These are phyloP conservation scores for Sporothrix curviconia DNA, from an alignment of 2,329 filamentous ascomycete species.

Conservation along the genomic window DNA sequence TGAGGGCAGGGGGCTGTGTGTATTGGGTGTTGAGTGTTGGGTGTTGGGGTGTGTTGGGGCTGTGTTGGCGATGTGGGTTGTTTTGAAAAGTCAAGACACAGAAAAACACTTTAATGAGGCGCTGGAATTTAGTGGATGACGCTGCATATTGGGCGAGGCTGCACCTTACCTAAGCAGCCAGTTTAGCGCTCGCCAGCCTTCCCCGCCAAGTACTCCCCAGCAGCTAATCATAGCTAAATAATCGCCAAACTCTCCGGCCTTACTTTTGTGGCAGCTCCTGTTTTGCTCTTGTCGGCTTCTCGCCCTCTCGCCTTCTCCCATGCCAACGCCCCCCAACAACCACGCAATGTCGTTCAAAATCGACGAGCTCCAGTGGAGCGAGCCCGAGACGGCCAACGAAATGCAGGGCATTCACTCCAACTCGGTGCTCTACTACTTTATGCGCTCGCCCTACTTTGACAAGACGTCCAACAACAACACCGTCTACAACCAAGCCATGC, in stretches of 20 bases:
- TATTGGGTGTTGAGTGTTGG: neutral
- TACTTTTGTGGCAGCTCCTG: neutral
- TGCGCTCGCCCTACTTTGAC: conserved; percentile 62
- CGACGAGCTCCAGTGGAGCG: conserved; percentile 63
- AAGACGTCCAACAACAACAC: conserved; percentile 61
- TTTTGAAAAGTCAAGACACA: no score
- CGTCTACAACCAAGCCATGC: conserved; percentile 55
- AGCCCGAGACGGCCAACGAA: conserved; percentile 44
- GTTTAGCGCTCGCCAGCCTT: no score
- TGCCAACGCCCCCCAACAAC: no score
- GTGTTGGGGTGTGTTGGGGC: neutral
- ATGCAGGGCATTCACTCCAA: conserved; percentile 55
- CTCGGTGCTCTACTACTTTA: conserved; percentile 61
- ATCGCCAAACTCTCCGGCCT: no score
- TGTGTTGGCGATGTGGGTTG: neutral
- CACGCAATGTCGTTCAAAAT: conserved; percentile 39
- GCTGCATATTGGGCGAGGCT: no score
- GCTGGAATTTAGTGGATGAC: no score
- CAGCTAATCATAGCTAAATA: no score
- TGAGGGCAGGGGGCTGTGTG: neutral
- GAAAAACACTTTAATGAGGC: neutral
- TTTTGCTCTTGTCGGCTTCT: neutral
- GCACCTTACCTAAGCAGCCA: no score
- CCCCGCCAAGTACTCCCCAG: no score
- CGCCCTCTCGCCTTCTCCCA: no score